These are phyloP conservation scores for Solanum infundibuliforme DNA, from an alignment of 257 asterid genomes.

Conservation along the genomic window DNA sequence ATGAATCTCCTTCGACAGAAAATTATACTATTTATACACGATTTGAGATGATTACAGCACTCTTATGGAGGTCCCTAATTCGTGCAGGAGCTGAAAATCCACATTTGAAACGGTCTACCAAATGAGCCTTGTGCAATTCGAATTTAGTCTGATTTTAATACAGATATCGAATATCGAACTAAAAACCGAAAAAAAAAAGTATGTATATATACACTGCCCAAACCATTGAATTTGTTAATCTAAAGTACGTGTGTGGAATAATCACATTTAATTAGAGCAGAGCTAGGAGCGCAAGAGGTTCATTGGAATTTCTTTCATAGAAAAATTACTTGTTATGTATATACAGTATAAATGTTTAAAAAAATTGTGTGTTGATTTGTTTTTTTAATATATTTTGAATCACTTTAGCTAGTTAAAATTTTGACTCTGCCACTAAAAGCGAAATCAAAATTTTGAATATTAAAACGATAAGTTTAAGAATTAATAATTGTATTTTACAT, in stretches of 20 bases:
- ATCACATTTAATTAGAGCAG: background rate
- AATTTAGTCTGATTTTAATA: background rate
- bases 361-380: background rate
- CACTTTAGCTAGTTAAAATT: background rate
- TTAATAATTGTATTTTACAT: background rate
- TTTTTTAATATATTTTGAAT: background rate
- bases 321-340: background rate
- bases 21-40: no score
- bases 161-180: background rate
- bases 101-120: background rate
- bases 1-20: no score
- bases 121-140: background rate
- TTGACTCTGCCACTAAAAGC: accelerated
- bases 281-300: background rate
- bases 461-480: background rate
- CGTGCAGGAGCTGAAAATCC: no score
- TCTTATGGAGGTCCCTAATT: no score
- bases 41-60: no score
- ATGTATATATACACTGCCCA: background rate
- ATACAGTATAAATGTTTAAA: background rate
- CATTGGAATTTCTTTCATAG: background rate
- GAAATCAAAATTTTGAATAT: background rate
- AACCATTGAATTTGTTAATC: background rate
- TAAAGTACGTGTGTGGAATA: background rate
- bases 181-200: background rate